phyloP scores from a whole-genome alignment of 495 filamentous ascomycete genomes.

The Apiosordaria backusii region DNA sequence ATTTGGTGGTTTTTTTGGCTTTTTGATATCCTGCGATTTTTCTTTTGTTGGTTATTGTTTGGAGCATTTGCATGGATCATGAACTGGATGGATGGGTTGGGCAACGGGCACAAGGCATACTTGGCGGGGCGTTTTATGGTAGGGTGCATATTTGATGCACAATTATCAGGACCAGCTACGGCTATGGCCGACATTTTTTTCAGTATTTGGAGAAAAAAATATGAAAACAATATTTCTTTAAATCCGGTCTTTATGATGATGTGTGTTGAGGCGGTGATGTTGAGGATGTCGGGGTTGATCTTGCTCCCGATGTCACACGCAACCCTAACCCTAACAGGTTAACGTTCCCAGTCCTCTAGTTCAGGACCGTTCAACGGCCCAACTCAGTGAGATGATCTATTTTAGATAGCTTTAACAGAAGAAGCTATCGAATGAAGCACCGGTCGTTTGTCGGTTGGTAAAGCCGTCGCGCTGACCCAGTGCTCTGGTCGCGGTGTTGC shows the following conservation, averaged over 20 bases:
- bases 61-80: not conserved
- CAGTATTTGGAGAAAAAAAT: not conserved
- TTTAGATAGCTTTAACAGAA: too few relatives aligned
- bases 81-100: not conserved
- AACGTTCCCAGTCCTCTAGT: too few relatives aligned
- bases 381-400: too few relatives aligned
- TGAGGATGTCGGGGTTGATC: not conserved
- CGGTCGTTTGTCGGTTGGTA: too few relatives aligned
- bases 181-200: not conserved
- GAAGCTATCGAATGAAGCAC: too few relatives aligned
- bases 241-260: not conserved
- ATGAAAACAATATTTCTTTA: not conserved
- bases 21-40: constrained; percentile 1
- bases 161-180: not conserved
- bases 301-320: too few relatives aligned
- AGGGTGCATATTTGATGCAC: not conserved
- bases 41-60: not conserved
- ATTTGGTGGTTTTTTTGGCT: not conserved
- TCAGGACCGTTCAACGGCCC: too few relatives aligned
- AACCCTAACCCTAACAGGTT: too few relatives aligned
- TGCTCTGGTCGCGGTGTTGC: too few relatives aligned
- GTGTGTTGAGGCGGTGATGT: not conserved
- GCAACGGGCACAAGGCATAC: not conserved
- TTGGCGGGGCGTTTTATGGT: not conserved
- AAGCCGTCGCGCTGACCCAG: too few relatives aligned